Evolutionary conservation across 2,329 filamentous ascomycete genomes (phyloP), one percentile per base, ranked within the genome.

Genomic region (Aspergillus sp.): DNA sequence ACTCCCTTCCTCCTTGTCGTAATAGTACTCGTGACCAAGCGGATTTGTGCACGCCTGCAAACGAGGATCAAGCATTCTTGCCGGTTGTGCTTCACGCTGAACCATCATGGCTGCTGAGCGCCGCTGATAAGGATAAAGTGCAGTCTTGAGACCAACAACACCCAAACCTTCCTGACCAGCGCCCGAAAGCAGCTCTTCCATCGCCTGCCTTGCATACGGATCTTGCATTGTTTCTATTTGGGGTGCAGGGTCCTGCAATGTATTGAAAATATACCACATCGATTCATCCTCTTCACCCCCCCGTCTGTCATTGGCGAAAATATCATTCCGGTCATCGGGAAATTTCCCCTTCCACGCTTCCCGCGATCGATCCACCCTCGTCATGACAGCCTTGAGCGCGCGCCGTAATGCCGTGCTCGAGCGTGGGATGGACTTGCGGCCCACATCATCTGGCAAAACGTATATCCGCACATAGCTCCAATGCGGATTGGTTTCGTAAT

Each of bases 71-170:
- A 90, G 68, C 5, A 81, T 72, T 23, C 79, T 73, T 4, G 76
- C 75, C 0, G 86, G 82, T 19, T 82, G 77, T 5, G 77, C 68
- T 66, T 97, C 91, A 46, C 85, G 83, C 62, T 93, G 85, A 15
- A 95, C 70, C 90, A 97, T 96, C 23, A 85, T 64, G 3, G 87
- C 88, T 0, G 86, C 85, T 1, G 90, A 91, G 41, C 85, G 79
- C 44, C 84, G 78, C 64, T 97, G 91, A 58, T 95, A 94, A 0
- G 80, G 76, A 61, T 93, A 87, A 0, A 96, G 72, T 0, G 70
- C 69, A 0, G 88, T 87, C 49, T 70, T 68, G 22, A 76, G 60
- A 27, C 71, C 67, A 44, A 58, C 41, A 5, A 71, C 57, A 27
- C 60, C 50, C 32, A 52, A 52, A 39, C 49, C 53, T 19, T 56